Conservation (phyloP, 2,329 filamentous ascomycete genomes). For the Mollisia scopiformis region DNA sequence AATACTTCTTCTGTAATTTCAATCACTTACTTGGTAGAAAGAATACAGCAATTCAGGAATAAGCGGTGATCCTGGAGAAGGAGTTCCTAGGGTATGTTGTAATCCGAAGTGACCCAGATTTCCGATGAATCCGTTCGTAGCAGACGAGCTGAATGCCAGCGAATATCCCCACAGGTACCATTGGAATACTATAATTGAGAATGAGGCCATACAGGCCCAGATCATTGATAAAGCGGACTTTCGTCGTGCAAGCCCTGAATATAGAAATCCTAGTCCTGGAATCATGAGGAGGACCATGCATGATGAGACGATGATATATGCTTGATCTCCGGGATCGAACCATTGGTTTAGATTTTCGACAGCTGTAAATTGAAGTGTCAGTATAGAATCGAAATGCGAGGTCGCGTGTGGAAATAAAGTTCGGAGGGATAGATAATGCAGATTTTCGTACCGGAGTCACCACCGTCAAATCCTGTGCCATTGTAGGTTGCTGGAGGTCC, state of each 20-base stretch:
- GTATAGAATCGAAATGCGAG: constrained; percentile 12
- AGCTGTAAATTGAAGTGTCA: constrained; percentile 53
- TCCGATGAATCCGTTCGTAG: constrained; percentile 89
- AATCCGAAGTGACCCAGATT: constrained; percentile 89
- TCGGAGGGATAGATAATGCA: background rate
- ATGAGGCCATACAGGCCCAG: constrained; percentile 95
- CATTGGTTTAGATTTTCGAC: constrained; percentile 93
- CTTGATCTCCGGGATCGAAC: constrained; percentile 89
- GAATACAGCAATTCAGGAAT: constrained; percentile 90
- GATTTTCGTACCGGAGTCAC: constrained; percentile 38
- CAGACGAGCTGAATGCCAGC: constrained; percentile 82
- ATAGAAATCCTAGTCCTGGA: constrained; percentile 94
- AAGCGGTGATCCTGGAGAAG: constrained; percentile 86
- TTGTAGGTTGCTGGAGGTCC: constrained; percentile 64
- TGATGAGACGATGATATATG: constrained; percentile 86
- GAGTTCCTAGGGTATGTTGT: constrained; percentile 77
- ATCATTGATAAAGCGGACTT: constrained; percentile 98
- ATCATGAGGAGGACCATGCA: constrained; percentile 98
- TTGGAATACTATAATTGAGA: constrained; percentile 90
- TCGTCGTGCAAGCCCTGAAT: constrained; percentile 94
- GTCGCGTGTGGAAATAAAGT: background rate
- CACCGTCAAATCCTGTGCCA: constrained; percentile 51
- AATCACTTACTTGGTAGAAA: constrained; percentile 78
- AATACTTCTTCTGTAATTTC: background rate
- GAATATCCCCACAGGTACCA: constrained; percentile 99